Evolutionary conservation across 108 stramenopile species (phyloP), one percentile per base, ranked within the genome.

Genomic region (Thalassiosira profunda): DNA sequence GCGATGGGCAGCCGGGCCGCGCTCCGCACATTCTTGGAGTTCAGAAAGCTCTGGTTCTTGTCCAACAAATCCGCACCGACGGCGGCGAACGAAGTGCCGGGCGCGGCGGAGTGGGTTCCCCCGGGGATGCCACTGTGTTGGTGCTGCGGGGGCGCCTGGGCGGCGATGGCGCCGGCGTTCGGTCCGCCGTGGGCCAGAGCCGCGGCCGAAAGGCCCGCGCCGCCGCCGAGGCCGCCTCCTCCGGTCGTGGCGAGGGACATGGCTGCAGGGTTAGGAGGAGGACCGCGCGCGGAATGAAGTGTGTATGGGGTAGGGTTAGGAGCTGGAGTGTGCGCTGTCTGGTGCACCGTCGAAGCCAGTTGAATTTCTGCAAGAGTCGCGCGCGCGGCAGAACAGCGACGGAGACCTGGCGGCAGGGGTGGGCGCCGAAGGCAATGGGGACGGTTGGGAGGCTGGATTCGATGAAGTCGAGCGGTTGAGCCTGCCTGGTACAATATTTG

Each of bases 191-290:
- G 72, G 58, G 84, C 88, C 55, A 86, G 80, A 51, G 84, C 76
- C 17, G 86, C 80, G 75, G 87, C 83, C 66, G 80, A 53, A 65
- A 94, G 46, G 37, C 80, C 80, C 28, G 75, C 89, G 54, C 79
- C 81, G 26, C 70, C 77, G 18, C 65, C 82, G 36, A 63, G 52
- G 17, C 83, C 84, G 20, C 66, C 76, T 40, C 69, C 82, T 43
- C 79, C 79, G 6, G 74, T 62, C 14, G 90, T 83, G 73, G 93
- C 90, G 74, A 94, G 84, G 54, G 89, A 88, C 93, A 94, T 94
- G 66, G 15, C 78, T 66, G 2, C 21, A 51, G 49, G n/a, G n/a
- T n/a, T n/a, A n/a, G n/a, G n/a, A n/a, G n/a, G n/a, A n/a, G n/a
- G n/a, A n/a, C n/a, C n/a, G n/a, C n/a, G n/a, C n/a, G n/a, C n/a